phyloP scores from a whole-genome alignment of 192 early-diverging fungal genomes.

The Tieghemiomyces parasiticus region DNA sequence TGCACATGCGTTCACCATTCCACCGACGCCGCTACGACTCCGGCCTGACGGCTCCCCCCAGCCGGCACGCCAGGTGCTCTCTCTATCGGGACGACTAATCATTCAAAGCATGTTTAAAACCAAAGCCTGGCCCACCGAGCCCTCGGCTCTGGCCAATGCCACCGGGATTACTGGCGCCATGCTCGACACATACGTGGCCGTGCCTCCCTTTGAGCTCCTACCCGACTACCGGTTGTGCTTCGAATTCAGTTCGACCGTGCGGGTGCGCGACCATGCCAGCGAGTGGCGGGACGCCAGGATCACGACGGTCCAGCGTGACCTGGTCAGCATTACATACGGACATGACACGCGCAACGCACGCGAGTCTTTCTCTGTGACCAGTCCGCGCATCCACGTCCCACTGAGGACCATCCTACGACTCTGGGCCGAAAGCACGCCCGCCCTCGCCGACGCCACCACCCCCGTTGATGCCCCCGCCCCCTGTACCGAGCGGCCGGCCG shows the following conservation, averaged over 20 bases:
- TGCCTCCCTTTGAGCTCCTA: constrained; percentile 27
- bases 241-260: constrained; percentile 20
- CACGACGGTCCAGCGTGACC: constrained; percentile 23
- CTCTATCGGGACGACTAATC: not conserved
- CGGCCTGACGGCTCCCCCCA: not conserved
- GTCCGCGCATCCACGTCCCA: constrained; percentile 25
- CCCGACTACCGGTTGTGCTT: constrained; percentile 27
- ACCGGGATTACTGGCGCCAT: constrained; percentile 11
- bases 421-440: constrained; percentile 21
- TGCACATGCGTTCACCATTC: too few species aligned
- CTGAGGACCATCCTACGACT: constrained; percentile 20
- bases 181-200: constrained; percentile 17
- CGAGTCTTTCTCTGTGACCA: constrained; percentile 28
- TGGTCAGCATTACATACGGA: constrained; percentile 23
- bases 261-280: constrained; percentile 25
- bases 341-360: constrained; percentile 21
- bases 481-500: too few species aligned
- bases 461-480: constrained; percentile 14
- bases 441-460: constrained; percentile 16
- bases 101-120: not conserved
- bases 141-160: constrained; percentile 15
- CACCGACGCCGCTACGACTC: not conserved
- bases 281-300: constrained; percentile 30
- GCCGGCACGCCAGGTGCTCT: not conserved
- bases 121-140: constrained; percentile 20